phyloP scores from a whole-genome alignment of 2,329 filamentous ascomycete genomes.

The Fusarium vanettenii region DNA sequence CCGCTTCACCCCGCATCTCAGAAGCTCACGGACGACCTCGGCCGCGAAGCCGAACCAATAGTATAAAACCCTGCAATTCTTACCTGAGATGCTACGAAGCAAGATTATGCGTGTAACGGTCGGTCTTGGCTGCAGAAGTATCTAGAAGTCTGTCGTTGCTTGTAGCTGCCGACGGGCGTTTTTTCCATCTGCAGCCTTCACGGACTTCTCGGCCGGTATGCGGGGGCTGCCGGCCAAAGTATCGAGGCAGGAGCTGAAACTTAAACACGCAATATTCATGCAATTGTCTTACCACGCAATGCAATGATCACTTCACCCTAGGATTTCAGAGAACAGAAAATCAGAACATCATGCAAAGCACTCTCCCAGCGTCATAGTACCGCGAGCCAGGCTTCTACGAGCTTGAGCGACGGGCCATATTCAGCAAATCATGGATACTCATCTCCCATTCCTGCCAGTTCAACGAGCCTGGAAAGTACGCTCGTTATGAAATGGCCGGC shows the following conservation, averaged over 20 bases:
- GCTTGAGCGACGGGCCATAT: conserved; percentile 65
- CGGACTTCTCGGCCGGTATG: neutral
- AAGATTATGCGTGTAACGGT: no score
- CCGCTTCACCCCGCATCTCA: neutral
- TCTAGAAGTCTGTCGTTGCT: no score
- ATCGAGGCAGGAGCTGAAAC: no score
- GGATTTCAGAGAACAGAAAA: neutral
- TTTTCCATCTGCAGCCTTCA: neutral
- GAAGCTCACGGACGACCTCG: neutral
- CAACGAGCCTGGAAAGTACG: conserved; percentile 63
- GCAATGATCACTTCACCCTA: neutral
- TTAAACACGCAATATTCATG: no score
- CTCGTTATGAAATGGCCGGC: conserved; percentile 63
- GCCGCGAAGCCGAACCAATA: neutral
- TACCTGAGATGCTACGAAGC: no score
- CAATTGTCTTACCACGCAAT: no score
- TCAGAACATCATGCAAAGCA: conserved; percentile 9
- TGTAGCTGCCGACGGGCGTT: no score
- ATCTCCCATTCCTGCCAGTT: conserved; percentile 63
- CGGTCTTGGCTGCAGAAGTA: no score
- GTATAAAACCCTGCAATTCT: no score
- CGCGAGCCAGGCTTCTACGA: conserved; percentile 61
- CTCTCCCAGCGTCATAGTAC: conserved; percentile 62
- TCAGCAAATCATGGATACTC: conserved; percentile 65
- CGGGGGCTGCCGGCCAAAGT: neutral